Base-by-base conservation (phyloP, 768 basidiomycete genomes). In the Amanita pallidorosea region DNA sequence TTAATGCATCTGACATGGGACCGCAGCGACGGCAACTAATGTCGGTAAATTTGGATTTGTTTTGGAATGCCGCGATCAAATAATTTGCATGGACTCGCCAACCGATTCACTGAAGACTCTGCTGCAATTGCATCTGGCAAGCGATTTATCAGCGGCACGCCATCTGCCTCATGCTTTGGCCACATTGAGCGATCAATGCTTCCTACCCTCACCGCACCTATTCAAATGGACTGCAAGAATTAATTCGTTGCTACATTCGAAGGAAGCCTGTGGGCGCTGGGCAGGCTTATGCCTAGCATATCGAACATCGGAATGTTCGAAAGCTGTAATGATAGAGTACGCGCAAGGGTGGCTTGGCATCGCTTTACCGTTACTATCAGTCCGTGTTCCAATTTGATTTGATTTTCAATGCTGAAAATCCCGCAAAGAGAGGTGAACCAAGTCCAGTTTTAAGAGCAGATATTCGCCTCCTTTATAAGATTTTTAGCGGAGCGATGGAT, bases 181-280 rank as follows among this genome's bases (percentile, higher is more conserved):
- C 6, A 61, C 72, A n/a, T 67, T 92, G 35, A 74, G 71, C 4
- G 54, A 69, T 1, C 70, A 79, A 49, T 69, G 63, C 54, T 76
- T 91, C 44, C 46, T 59, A 2, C 77, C 84, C 0, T 88, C 86
- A 3, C 57, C 80, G 2, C 82, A 89, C 60, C 68, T 80, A 8
- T 67, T 78, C 50, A 88, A 88, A 73, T 92, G 88, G 88, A 70
- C 73, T 11, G 70, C 76, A n/a, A 75, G 88, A 51, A 69, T 90
- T 54, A 80, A 78, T 56, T 80, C 88, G 2, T 68, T 91, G 47
- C 69, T 91, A 45, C 83, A 85, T 59, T 82, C 89, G 15, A 88
- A 85, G 67, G 80, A 87, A 57, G 60, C 80, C n/a, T 82, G 77
- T 37, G 80, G 78, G 47, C 77, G 85, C 52, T 92, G 89, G 89